phyloP scores from a whole-genome alignment of 2,329 filamentous ascomycete genomes.

The Pseudocercospora vitis region DNA sequence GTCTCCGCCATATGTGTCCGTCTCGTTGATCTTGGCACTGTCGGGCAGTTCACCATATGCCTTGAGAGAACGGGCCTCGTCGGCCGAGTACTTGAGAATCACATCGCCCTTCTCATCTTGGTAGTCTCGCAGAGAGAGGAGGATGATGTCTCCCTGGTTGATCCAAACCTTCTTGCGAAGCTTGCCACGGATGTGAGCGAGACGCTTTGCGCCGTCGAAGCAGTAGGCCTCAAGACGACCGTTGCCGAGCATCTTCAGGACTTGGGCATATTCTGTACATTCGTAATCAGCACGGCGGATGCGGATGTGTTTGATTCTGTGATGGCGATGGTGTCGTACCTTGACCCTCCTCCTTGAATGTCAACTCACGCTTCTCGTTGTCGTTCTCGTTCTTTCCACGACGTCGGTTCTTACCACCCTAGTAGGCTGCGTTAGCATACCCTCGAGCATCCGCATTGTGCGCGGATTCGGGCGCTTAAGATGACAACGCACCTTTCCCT shows the following conservation, averaged over 20 bases:
- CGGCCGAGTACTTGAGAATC: constrained; percentile 90
- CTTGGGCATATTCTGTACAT: constrained; percentile 70
- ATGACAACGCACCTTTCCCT: constrained; percentile 78
- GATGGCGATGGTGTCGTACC: constrained; percentile 46
- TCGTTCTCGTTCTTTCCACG: constrained; percentile 85
- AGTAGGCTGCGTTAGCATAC: too few species aligned
- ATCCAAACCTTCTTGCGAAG: constrained; percentile 99
- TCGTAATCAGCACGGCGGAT: constrained; percentile 4
- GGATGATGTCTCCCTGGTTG: constrained; percentile 95
- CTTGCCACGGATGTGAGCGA: constrained; percentile 88
- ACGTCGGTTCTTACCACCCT: constrained; percentile 96
- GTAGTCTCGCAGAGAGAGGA: constrained; percentile 84
- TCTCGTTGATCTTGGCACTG: constrained; percentile 99
- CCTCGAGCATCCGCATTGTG: too few species aligned
- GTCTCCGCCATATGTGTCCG: constrained; percentile 86
- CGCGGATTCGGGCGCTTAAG: constrained; percentile 14
- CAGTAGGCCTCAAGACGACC: constrained; percentile 89
- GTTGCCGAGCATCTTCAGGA: constrained; percentile 95
- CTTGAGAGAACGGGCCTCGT: constrained; percentile 93
- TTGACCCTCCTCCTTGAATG: constrained; percentile 98
- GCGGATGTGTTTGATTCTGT: not conserved
- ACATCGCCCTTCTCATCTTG: constrained; percentile 93
- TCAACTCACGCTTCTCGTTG: constrained; percentile 97
- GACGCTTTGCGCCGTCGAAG: constrained; percentile 88
- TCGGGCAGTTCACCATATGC: constrained; percentile 97